Evolutionary conservation across 768 basidiomycete genomes (phyloP).

Genomic region (Trametes punicea): DNA sequence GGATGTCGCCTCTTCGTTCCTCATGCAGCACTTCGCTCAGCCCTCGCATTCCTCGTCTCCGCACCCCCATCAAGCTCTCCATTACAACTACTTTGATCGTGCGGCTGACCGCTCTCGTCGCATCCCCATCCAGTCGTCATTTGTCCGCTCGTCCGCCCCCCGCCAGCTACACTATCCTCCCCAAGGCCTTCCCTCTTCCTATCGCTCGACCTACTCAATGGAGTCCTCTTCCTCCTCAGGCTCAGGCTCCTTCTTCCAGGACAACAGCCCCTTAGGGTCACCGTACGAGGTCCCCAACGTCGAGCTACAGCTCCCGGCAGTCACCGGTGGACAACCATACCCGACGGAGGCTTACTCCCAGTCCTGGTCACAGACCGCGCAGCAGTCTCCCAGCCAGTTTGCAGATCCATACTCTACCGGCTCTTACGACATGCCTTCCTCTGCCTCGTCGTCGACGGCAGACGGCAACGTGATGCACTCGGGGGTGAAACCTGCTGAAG

Average conservation of each 20-base stretch:
- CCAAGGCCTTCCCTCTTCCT: constrained; percentile 11
- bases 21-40: constrained; percentile 12
- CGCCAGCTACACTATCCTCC: constrained; percentile 13
- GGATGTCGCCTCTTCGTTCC: constrained; percentile 18
- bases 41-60: constrained; percentile 13
- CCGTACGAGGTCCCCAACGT: constrained; percentile 3
- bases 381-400: constrained; percentile 9
- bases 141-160: constrained; percentile 19
- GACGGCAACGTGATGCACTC: neutral
- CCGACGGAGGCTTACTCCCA: constrained; percentile 11
- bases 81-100: constrained; percentile 15
- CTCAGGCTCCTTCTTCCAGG: constrained; percentile 8
- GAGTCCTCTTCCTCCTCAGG: constrained; percentile 16
- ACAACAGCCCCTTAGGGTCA: constrained; percentile 9
- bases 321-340: constrained; percentile 8
- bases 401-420: constrained; percentile 8
- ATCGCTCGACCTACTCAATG: constrained; percentile 15
- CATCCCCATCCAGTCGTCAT: constrained; percentile 18
- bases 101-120: constrained; percentile 11
- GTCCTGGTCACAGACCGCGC: constrained; percentile 6
- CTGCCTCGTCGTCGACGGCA: neutral
- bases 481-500: neutral
- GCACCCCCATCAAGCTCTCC: constrained; percentile 15
- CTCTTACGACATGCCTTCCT: constrained; percentile 9
- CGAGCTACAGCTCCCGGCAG: neutral